These are phyloP conservation scores for Sporisorium reilianum DNA, from an alignment of 1,284 basidiomycete genomes.

Conservation along the genomic window DNA sequence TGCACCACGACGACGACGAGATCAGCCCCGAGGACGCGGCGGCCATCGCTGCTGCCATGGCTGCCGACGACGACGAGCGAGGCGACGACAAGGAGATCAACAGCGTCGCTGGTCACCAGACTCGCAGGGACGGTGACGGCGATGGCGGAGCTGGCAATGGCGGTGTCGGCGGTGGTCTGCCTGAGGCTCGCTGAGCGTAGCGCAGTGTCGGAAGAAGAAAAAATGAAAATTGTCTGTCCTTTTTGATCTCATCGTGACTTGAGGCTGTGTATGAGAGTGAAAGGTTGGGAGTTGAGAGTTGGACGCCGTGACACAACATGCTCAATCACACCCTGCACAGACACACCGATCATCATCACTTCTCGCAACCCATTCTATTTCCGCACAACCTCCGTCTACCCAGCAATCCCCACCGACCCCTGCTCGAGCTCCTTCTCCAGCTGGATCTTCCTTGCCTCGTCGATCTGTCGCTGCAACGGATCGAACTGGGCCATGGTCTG, in stretches of 20 bases:
- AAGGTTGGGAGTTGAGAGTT: neutral
- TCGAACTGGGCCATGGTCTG: constrained; percentile 58
- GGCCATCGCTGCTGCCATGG: constrained; percentile 54
- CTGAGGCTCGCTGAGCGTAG: constrained; percentile 36
- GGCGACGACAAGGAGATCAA: constrained; percentile 53
- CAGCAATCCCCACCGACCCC: constrained; percentile 55
- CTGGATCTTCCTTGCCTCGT: constrained; percentile 38
- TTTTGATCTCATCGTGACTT: neutral
- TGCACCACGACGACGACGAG: constrained; percentile 28
- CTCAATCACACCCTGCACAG: neutral
- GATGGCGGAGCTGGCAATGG: constrained; percentile 3
- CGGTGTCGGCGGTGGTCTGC: constrained; percentile 19
- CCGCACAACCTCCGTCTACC: too few relatives aligned
- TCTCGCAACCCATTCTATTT: too few relatives aligned
- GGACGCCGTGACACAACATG: neutral
- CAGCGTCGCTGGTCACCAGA: constrained; percentile 31
- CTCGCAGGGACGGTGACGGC: constrained; percentile 17
- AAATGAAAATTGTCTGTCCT: neutral
- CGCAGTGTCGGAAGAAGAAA: neutral
- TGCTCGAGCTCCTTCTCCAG: constrained; percentile 54
- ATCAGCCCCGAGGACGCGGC: constrained; percentile 57
- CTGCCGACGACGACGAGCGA: constrained; percentile 58
- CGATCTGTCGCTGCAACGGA: constrained; percentile 30
- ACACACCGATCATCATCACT: neutral
- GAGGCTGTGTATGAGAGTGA: neutral